Evolutionary conservation across 306 rosid genomes (phyloP), one percentile per base, ranked within the genome.

Genomic region (Canavalia gladiata): DNA sequence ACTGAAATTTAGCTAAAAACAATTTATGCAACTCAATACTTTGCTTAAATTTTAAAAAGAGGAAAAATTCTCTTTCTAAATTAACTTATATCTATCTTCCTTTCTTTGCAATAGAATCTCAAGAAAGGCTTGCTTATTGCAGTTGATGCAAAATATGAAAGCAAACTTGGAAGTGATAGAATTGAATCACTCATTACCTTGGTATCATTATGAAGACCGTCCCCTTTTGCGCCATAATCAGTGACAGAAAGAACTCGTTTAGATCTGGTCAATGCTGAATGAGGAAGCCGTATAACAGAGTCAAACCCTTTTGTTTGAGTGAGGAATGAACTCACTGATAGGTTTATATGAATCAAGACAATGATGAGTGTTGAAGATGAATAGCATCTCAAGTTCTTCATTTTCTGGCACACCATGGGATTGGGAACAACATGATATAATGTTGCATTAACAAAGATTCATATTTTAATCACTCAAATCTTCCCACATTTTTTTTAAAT

Each of bases 161-260:
- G 41, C 3, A 37, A 37, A 37, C 9, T 28, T 18, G 2, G 7
- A 56, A 56, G 31, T 28, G 34, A 56, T 28, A 28, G 6, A 56
- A 42, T 6, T 1, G 35, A 49, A 55, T 13, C 0, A 12, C 4
- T 37, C 41, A 37, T 18, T 81, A 91, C 96, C 89, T 79, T 33
- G 35, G 90, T 85, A 49, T 91, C 93, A 62, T 91, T 79, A 49
- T 73, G 68, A 73, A 86, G 33, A 31, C 89, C 91, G 77, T 91
- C 85, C 67, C 91, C 95, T 76, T 65, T 79, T 4, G 89, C 95
- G 39, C 93, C 95, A 79, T 74, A 91, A 60, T 87, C 87, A 46
- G 1, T 46, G 3, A 89, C 77, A 54, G 65, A 83, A 41, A 91
- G 35, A 33, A 83, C 84, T 82, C 89, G 58, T 70, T 68, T 83